phyloP scores from a whole-genome alignment of 1,284 basidiomycete species.

The Microbotryum intermedium region DNA sequence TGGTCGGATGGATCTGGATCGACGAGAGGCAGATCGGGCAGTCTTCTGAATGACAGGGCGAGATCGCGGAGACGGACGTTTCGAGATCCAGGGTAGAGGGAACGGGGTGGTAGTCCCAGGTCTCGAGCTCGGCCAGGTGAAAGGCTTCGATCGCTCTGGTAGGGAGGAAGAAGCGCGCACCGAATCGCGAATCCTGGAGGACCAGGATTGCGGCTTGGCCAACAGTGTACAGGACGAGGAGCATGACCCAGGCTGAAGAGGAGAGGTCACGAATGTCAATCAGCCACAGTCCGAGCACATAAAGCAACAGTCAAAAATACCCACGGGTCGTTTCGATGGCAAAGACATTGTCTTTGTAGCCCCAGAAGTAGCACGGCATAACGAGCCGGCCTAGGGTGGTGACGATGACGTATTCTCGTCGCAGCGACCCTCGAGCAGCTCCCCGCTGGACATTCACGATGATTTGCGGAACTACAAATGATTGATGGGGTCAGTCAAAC shows the following conservation, averaged over 20 bases:
- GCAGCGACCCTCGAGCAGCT: conserved; percentile 29
- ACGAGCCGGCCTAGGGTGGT: conserved; percentile 35
- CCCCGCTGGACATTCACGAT: conserved; percentile 33
- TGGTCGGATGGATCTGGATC: conserved; percentile 24
- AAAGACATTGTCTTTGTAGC: conserved; percentile 34
- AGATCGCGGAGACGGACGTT: conserved; percentile 16
- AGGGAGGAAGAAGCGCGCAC: conserved; percentile 36
- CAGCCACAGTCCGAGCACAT: not conserved
- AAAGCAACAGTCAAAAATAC: not conserved
- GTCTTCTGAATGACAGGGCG: conserved; percentile 20
- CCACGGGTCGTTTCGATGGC: conserved; percentile 33
- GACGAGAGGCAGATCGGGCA: conserved; percentile 38
- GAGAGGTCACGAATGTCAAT: not conserved
- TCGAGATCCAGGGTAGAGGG: not conserved
- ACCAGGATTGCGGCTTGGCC: conserved; percentile 32
- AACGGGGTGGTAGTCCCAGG: conserved; percentile 38
- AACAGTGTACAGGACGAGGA: conserved; percentile 31
- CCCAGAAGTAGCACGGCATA: conserved; percentile 38
- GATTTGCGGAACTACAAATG: conserved; percentile 36
- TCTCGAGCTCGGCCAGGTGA: conserved; percentile 16
- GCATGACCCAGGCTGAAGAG: conserved; percentile 30
- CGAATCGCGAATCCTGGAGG: conserved; percentile 31
- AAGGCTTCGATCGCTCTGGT: not conserved
- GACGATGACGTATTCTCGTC: conserved; percentile 34
- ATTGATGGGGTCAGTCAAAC: not conserved